Base-by-base conservation (phyloP, 2,329 filamentous ascomycete genomes). In the Grosmannia huntii region DNA sequence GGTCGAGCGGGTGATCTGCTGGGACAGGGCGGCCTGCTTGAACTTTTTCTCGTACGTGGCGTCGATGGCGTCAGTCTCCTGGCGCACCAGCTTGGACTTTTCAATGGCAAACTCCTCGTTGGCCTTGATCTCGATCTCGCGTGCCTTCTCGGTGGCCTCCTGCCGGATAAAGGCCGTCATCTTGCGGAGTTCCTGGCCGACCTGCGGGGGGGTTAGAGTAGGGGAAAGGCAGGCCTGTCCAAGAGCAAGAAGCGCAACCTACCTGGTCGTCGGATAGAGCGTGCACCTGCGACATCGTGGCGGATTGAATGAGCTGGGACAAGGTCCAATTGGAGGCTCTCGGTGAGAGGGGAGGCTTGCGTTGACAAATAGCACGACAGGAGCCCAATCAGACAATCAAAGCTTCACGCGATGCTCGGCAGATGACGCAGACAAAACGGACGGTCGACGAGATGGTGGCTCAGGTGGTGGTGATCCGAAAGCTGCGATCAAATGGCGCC, bases 91-190 rank as follows among this genome's bases (percentile, higher is more conserved):
- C 80, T 96, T 96, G 68, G 91, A 94, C 78, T 99, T 99, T 73
- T 99, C 94, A 71, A 96, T 97, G 71, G 90, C 89, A 75, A 97
- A 97, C 75, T 99, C 94, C 75, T 97, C 90, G 78, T 97, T 91
- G 73, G 94, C 94, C 77, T 97, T 97, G 77, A 97, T 87, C 70
- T 94, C 84, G 74, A 99, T 97, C 76, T 99, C 94, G 71, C 88
- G 88, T 68, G 90, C 90, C 76, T 99, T 99, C 73, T 99, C 94
- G 69, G 87, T 83, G 60, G 94, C 94, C 78, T 99, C 94, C 77
- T 97, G 94, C 74, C 90, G 89, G 84, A 99, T 99, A 83, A 99
- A 99, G 71, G 91, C 92, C 61, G 94, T 97, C 94, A 99, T 99
- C 84, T 99, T 99, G 81, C 89, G 91, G 76, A 99, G 89, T 84